Evolutionary conservation across 306 rosid genomes (phyloP).

Genomic region (Trifolium dubium): DNA sequence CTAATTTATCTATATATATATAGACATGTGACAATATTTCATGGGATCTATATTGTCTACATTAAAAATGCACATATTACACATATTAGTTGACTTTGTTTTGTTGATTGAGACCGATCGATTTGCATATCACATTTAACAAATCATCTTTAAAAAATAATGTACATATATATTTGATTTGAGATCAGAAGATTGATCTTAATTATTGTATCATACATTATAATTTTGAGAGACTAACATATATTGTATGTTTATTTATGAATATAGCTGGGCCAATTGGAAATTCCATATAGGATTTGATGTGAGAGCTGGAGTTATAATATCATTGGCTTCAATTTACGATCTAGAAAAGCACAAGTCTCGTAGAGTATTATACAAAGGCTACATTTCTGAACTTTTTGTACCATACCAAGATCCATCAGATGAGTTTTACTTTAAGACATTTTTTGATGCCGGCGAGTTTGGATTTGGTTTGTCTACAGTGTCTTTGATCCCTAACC

Average conservation of each 20-base stretch:
- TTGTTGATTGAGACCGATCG: no score
- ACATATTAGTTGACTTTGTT: no score
- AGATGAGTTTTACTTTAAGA: constrained; percentile 48
- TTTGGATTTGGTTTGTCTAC: constrained; percentile 47
- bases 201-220: no score
- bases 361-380: constrained; percentile 49
- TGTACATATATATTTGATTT: no score
- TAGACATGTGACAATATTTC: no score
- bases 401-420: constrained; percentile 56
- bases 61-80: no score
- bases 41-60: no score
- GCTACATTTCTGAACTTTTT: constrained; percentile 48
- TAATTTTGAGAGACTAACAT: background rate
- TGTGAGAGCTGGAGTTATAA: constrained; percentile 39
- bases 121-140: no score
- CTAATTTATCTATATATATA: no score
- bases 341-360: constrained; percentile 48
- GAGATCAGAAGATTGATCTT: no score
- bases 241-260: background rate
- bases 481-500: constrained; percentile 35
- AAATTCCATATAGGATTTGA: constrained; percentile 52
- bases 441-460: constrained; percentile 53
- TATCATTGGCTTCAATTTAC: constrained; percentile 48
- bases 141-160: no score
- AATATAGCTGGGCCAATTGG: constrained; percentile 55